Conservation (phyloP, 805 yeast species). For the Priceomyces melissophilus region DNA sequence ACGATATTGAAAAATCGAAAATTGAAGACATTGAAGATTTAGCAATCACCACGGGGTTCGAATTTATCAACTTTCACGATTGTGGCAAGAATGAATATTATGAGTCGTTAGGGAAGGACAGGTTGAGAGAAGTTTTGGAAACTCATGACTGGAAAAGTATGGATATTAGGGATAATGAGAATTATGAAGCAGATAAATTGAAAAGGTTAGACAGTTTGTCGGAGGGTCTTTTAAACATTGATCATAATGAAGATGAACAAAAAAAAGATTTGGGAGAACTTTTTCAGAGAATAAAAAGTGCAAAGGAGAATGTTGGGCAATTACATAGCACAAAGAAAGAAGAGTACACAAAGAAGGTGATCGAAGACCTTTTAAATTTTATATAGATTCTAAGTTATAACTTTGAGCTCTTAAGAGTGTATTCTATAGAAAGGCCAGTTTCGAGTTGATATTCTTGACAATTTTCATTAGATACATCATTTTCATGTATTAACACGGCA, state of each 20-base stretch:
- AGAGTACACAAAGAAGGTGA: slow-evolving; percentile 29
- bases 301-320: slow-evolving; percentile 27
- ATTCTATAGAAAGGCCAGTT: slow-evolving; percentile 49
- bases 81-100: slow-evolving; percentile 38
- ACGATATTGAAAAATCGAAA: slow-evolving; percentile 2
- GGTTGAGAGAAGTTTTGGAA: slow-evolving; percentile 46
- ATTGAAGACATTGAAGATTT: slow-evolving; percentile 36
- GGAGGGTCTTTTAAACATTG: slow-evolving; percentile 16
- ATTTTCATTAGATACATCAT: slow-evolving; percentile 74
- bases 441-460: slow-evolving; percentile 74
- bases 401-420: slow-evolving; percentile 9
- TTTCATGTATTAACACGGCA: slow-evolving; percentile 85
- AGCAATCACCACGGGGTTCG: slow-evolving; percentile 38
- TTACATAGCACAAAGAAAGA: slow-evolving; percentile 25
- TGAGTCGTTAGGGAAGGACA: slow-evolving; percentile 40
- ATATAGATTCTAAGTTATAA: slow-evolving; percentile 21
- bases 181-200: slow-evolving; percentile 19
- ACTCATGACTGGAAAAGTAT: slow-evolving; percentile 45
- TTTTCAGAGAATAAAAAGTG: slow-evolving; percentile 30
- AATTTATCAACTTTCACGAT: slow-evolving; percentile 33
- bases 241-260: slow-evolving; percentile 6
- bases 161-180: slow-evolving; percentile 4
- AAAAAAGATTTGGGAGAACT: slow-evolving; percentile 26
- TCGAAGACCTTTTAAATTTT: slow-evolving; percentile 39
- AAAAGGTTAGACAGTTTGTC: slow-evolving; percentile 24